Evolutionary conservation across 2,329 filamentous ascomycete species (phyloP).

Genomic region (Fusarium newnesense): DNA sequence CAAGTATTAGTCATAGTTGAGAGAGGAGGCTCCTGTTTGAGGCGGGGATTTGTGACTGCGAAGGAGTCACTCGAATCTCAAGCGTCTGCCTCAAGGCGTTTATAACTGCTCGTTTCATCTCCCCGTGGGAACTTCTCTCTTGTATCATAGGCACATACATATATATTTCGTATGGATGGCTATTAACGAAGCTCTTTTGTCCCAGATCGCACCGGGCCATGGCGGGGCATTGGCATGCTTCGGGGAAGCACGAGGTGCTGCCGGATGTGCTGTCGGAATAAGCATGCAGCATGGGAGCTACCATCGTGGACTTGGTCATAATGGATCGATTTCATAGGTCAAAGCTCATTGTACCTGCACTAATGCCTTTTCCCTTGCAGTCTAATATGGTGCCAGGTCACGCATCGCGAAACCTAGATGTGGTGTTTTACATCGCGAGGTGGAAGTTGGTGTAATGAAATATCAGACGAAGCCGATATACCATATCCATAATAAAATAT

Average conservation of each 20-base stretch:
- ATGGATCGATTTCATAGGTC: constrained; percentile 26
- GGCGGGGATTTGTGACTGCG: neutral
- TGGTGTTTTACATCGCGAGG: neutral
- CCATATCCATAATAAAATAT: neutral
- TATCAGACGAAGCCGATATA: neutral
- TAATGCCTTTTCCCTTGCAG: constrained; percentile 35
- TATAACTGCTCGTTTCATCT: neutral
- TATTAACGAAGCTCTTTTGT: constrained; percentile 8
- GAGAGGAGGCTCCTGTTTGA: neutral
- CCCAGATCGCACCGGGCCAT: constrained; percentile 21
- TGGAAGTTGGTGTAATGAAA: neutral
- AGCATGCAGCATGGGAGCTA: constrained; percentile 38
- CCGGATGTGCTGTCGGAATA: constrained; percentile 37
- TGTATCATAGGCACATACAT: neutral
- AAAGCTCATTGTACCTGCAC: constrained; percentile 37
- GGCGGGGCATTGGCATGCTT: constrained; percentile 35
- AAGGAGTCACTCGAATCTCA: neutral
- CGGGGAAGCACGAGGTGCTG: constrained; percentile 41
- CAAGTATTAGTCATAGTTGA: neutral
- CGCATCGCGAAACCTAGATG: neutral
- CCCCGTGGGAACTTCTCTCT: neutral
- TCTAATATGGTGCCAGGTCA: constrained; percentile 26
- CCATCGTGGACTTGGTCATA: constrained; percentile 20
- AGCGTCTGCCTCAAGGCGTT: neutral
- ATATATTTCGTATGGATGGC: neutral